Percentiles rank a stretch among this genome's conserved stretches.
These are phyloP conservation scores for Backusella tarrabulga DNA, from an alignment of 192 early-diverging fungal species.

Conservation along the genomic window DNA sequence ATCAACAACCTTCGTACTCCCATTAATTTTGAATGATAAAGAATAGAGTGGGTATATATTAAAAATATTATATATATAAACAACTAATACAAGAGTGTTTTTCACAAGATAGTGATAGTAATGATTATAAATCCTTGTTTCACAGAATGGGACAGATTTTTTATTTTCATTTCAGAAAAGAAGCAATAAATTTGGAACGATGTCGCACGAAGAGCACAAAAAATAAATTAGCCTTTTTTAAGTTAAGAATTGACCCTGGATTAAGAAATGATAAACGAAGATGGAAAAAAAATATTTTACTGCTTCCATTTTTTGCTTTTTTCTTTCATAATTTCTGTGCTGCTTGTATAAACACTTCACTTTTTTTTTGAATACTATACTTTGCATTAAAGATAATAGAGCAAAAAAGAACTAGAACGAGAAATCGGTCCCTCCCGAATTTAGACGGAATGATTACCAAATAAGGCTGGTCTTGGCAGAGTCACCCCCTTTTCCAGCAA, in stretches of 20 bases:
- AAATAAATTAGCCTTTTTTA: conserved; percentile 2
- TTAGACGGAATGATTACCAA: neutral
- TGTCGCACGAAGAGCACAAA: neutral
- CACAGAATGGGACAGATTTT: conserved; percentile 1
- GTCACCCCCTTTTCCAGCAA: neutral
- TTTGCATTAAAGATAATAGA: neutral
- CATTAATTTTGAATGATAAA: neutral
- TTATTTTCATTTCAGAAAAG: neutral
- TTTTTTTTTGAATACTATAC: neutral
- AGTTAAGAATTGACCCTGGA: conserved; percentile 1
- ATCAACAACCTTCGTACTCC: neutral
- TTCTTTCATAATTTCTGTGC: neutral
- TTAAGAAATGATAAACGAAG: neutral
- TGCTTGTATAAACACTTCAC: neutral
- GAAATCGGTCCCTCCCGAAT: conserved; percentile 3
- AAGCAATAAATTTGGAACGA: conserved; percentile 4
- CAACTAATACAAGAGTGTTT: neutral
- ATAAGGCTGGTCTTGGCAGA: conserved; percentile 1
- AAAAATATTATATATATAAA: neutral
- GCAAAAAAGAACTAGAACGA: neutral
- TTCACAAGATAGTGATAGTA: neutral
- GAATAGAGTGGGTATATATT: neutral
- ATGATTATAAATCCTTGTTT: neutral
- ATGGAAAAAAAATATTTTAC: neutral
- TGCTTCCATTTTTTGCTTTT: neutral